A percentile compares a stretch with the other conserved stretches of the same genome.
These are phyloP conservation scores for Talaromyces sp. DNA, from an alignment of 2,329 filamentous ascomycete genomes.

Conservation along the genomic window DNA sequence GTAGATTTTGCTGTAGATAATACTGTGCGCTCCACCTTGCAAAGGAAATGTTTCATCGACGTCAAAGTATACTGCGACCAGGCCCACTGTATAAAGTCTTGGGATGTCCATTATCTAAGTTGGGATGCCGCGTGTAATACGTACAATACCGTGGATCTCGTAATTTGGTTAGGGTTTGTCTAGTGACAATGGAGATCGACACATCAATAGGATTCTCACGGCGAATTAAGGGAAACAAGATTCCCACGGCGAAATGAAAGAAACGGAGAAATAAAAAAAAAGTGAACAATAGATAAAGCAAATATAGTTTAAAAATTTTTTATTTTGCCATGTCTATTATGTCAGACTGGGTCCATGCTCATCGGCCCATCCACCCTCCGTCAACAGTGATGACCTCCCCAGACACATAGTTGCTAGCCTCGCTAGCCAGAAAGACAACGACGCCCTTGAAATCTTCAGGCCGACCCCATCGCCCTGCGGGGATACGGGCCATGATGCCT, in stretches of 20 bases:
- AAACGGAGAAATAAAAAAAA: too few species aligned
- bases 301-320: too few species aligned
- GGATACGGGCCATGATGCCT: constrained; percentile 75
- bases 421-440: constrained; percentile 70
- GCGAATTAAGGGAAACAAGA: too few species aligned
- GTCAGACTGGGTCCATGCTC: constrained; percentile 14
- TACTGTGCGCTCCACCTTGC: neutral
- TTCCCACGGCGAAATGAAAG: too few species aligned
- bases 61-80: neutral
- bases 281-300: too few species aligned
- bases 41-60: neutral
- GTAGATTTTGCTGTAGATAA: neutral
- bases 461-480: constrained; percentile 74
- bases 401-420: constrained; percentile 73
- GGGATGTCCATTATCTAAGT: neutral
- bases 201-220: neutral
- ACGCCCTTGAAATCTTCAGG: constrained; percentile 87
- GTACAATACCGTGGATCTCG: too few species aligned
- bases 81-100: neutral
- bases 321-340: neutral
- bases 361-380: constrained; percentile 90
- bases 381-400: constrained; percentile 81
- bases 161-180: neutral
- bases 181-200: neutral
- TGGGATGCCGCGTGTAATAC: neutral